Evolutionary conservation across 2,329 filamentous ascomycete genomes (phyloP).

Genomic region (Tolypocladium sp.): DNA sequence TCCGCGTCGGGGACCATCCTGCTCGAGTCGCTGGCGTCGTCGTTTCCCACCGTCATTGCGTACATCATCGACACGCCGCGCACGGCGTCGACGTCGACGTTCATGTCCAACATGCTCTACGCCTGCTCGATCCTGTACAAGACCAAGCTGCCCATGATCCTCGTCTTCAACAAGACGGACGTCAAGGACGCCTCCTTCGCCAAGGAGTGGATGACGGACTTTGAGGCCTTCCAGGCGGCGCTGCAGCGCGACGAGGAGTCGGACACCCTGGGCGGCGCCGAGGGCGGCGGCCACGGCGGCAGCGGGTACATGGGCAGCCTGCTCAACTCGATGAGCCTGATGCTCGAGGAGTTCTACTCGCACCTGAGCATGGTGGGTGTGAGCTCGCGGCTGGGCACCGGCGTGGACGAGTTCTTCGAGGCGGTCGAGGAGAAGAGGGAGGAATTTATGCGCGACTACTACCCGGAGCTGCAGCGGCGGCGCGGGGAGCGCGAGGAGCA

Average conservation of each 20-base stretch:
- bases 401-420: slow-evolving; percentile 87
- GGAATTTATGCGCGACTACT: slow-evolving; percentile 87
- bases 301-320: slow-evolving; percentile 95
- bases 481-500: slow-evolving; percentile 65
- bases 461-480: slow-evolving; percentile 78
- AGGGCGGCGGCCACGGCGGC: slow-evolving; percentile 59
- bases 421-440: slow-evolving; percentile 79
- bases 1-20: slow-evolving; percentile 91
- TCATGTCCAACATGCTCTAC: slow-evolving; percentile 99
- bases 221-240: slow-evolving; percentile 87
- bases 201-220: slow-evolving; percentile 99
- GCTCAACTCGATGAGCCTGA: slow-evolving; percentile 94
- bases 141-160: slow-evolving; percentile 94
- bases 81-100: slow-evolving; percentile 86
- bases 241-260: slow-evolving; percentile 70
- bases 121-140: slow-evolving; percentile 98
- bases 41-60: slow-evolving; percentile 92
- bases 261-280: slow-evolving; percentile 65
- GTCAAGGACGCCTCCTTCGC: slow-evolving; percentile 86
- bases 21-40: slow-evolving; percentile 83
- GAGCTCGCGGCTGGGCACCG: slow-evolving; percentile 83
- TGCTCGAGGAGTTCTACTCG: slow-evolving; percentile 95
- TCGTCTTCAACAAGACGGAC: slow-evolving; percentile 99
- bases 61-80: slow-evolving; percentile 97
- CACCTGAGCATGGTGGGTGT: slow-evolving; percentile 90